Evolutionary conservation across 2,329 filamentous ascomycete species (phyloP).

Genomic region (Paracamarosporium sp.): DNA sequence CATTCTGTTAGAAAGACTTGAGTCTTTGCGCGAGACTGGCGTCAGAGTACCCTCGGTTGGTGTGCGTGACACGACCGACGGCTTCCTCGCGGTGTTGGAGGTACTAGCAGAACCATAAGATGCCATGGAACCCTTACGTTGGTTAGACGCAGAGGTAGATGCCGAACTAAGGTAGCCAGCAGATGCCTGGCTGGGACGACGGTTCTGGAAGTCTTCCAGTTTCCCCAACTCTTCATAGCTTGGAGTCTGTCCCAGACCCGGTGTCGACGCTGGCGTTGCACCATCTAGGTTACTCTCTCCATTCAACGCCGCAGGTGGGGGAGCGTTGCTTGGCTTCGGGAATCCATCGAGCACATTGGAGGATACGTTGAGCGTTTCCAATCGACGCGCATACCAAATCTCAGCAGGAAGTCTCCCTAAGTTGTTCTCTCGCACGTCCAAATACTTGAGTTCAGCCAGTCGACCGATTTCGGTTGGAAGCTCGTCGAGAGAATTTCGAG

Average conservation of each 20-base stretch:
- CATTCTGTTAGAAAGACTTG: constrained; percentile 79
- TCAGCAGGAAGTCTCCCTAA: constrained; percentile 86
- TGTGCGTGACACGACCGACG: constrained; percentile 77
- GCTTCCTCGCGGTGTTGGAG: constrained; percentile 64
- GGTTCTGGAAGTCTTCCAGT: constrained; percentile 66
- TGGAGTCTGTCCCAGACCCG: constrained; percentile 58
- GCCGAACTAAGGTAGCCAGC: constrained; percentile 77
- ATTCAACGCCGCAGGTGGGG: constrained; percentile 61
- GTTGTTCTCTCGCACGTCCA: constrained; percentile 94
- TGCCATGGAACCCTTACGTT: constrained; percentile 83
- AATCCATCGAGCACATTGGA: constrained; percentile 93
- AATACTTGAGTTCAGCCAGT: constrained; percentile 79
- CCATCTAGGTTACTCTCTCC: constrained; percentile 43
- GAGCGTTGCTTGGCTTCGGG: constrained; percentile 78
- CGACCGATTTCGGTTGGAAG: constrained; percentile 89
- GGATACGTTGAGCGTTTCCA: constrained; percentile 93
- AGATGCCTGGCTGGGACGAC: constrained; percentile 86
- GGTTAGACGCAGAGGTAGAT: constrained; percentile 68
- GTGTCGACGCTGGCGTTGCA: constrained; percentile 55
- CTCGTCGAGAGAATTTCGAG: constrained; percentile 85
- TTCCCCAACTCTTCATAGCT: constrained; percentile 80
- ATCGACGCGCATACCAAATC: constrained; percentile 91
- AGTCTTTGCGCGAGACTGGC: constrained; percentile 79
- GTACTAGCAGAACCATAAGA: constrained; percentile 67
- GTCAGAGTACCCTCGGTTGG: constrained; percentile 65